A percentile compares a stretch with the other conserved stretches of the same genome.
Conservation (phyloP, 2,329 filamentous ascomycete species). For the Trichoderma breve region DNA sequence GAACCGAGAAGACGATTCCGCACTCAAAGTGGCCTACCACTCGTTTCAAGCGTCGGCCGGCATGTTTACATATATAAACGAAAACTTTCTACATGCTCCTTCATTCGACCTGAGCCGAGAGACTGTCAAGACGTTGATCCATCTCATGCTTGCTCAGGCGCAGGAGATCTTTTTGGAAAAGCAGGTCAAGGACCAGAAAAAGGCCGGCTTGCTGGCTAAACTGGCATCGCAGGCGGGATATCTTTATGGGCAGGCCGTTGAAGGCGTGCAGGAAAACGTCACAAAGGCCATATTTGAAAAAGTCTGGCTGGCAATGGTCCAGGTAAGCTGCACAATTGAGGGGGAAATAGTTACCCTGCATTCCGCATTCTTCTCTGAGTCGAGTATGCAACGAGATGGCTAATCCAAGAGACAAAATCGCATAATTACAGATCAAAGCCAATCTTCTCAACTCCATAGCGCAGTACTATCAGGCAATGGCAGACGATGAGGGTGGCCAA, state of each 20-base stretch:
- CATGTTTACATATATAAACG: constrained; percentile 99
- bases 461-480: constrained; percentile 89
- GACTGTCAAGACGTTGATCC: constrained; percentile 91
- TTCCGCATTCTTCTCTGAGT: not conserved
- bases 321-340: constrained; percentile 49
- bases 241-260: constrained; percentile 81
- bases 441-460: constrained; percentile 80
- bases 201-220: constrained; percentile 86
- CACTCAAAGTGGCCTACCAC: constrained; percentile 94
- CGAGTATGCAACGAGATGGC: not conserved
- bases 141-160: constrained; percentile 89
- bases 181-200: constrained; percentile 89
- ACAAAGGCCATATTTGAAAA: constrained; percentile 90
- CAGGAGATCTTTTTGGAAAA: constrained; percentile 98
- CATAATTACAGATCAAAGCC: constrained; percentile 62
- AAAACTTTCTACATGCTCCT: constrained; percentile 96
- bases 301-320: constrained; percentile 80
- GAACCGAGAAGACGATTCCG: constrained; percentile 85
- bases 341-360: not conserved
- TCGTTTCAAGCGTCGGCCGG: constrained; percentile 97
- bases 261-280: constrained; percentile 91
- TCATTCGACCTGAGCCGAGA: constrained; percentile 94
- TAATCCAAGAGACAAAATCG: not conserved
- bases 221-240: constrained; percentile 87
- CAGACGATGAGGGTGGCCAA: constrained; percentile 84